phyloP scores from a whole-genome alignment of 495 filamentous ascomycete species.

The Hypoxylon crocopeplum region DNA sequence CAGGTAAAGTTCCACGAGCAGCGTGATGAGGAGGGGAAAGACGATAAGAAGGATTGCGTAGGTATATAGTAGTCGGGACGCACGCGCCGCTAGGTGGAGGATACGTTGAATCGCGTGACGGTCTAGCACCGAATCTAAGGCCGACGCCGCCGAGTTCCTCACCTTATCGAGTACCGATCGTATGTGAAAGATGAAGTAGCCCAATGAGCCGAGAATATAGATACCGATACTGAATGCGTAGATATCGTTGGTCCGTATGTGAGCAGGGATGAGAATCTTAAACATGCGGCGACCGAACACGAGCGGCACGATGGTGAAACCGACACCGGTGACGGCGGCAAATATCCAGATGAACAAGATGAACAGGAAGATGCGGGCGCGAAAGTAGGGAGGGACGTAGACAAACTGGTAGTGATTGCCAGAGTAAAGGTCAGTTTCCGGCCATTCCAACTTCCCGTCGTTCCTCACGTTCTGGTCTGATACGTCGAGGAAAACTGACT shows the following conservation, averaged over 20 bases:
- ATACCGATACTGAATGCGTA: conserved; percentile 93
- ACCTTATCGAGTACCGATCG: conserved; percentile 51
- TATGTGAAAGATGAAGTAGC: conserved; percentile 64
- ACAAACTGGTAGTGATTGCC: conserved; percentile 77
- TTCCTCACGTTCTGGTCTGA: conserved; percentile 69
- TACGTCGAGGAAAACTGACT: conserved; percentile 80
- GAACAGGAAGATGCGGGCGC: conserved; percentile 79
- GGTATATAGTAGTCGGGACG: conserved; percentile 69
- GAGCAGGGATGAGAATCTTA: conserved; percentile 66
- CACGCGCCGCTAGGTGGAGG: conserved; percentile 30
- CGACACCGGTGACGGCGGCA: conserved; percentile 89
- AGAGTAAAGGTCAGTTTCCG: conserved; percentile 71
- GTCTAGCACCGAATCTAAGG: conserved; percentile 41
- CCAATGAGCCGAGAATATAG: conserved; percentile 72
- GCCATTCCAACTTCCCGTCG: conserved; percentile 59
- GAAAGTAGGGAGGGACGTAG: conserved; percentile 89
- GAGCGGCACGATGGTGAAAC: conserved; percentile 83
- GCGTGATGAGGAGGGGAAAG: conserved; percentile 81
- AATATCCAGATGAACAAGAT: conserved; percentile 92
- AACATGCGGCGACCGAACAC: conserved; percentile 83
- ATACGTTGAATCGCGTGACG: conserved; percentile 44
- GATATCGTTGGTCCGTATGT: conserved; percentile 85
- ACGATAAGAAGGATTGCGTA: conserved; percentile 73
- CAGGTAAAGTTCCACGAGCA: conserved; percentile 86
- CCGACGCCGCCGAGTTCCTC: conserved; percentile 34